Percentiles rank a stretch among this genome's conserved stretches.
These are phyloP conservation scores for Dryadomyces quercus-mongolicae DNA, from an alignment of 2,329 filamentous ascomycete species.

Conservation along the genomic window DNA sequence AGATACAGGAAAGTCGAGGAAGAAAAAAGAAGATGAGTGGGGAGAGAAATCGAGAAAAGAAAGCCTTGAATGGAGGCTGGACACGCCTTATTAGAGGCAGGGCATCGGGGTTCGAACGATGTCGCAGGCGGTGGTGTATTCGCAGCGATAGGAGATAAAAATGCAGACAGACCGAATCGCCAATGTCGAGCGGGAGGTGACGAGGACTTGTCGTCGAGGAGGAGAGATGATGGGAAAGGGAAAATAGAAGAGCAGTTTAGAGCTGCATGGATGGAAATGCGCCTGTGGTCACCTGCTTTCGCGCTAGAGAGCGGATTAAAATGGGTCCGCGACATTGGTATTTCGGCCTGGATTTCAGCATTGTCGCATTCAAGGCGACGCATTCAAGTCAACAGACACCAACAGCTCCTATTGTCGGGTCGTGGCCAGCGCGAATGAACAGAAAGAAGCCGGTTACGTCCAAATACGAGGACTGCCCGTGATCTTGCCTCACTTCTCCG, in stretches of 20 bases:
- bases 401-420: not conserved
- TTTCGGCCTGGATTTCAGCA: not conserved
- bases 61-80: not conserved
- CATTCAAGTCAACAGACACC: not conserved
- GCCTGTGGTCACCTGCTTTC: not conserved
- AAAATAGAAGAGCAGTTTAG: not conserved
- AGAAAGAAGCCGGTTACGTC: too few species aligned
- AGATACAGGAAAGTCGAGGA: not conserved
- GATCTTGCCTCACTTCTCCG: too few species aligned
- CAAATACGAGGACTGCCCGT: too few species aligned
- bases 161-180: not conserved
- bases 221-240: not conserved
- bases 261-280: not conserved
- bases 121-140: not conserved
- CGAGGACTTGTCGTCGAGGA: not conserved
- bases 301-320: constrained; percentile 1
- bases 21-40: not conserved
- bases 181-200: not conserved
- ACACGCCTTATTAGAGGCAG: not conserved
- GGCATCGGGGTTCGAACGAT: not conserved
- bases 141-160: not conserved
- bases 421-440: too few species aligned
- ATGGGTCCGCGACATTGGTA: not conserved
- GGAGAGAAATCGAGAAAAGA: not conserved
- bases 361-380: not conserved